A percentile compares a stretch with the other conserved stretches of the same genome.
Conservation (phyloP, 139 green algal genomes). For the Chlorella vulgaris region DNA sequence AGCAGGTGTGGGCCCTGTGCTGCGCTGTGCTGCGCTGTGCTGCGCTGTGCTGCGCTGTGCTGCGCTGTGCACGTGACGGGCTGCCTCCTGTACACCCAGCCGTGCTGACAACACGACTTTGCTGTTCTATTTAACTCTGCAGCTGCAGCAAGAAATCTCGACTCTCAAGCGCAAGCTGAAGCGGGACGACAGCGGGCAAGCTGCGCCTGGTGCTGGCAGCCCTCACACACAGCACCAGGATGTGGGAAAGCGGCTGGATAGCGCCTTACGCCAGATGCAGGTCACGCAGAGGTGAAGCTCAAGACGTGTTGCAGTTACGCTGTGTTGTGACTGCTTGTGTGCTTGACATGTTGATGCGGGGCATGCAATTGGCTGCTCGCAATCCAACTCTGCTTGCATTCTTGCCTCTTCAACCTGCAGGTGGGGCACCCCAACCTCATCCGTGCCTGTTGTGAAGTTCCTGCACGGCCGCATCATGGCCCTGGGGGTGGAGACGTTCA, state of each 20-base stretch:
- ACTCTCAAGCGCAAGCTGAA: background rate
- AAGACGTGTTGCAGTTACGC: background rate
- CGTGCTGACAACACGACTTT: too few species aligned
- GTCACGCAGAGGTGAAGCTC: background rate
- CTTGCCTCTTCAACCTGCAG: slow-evolving; percentile 21
- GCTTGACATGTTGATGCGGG: background rate
- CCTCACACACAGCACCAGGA: background rate
- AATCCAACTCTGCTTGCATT: background rate
- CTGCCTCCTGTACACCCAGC: too few species aligned
- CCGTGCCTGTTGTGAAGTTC: slow-evolving; percentile 63
- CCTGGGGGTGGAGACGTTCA: slow-evolving; percentile 56
- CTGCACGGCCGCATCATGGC: slow-evolving; percentile 54
- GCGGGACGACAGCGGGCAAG: background rate
- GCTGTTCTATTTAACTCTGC: too few species aligned
- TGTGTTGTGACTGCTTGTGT: background rate
- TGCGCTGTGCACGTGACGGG: too few species aligned
- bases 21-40: too few species aligned
- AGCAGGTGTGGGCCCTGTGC: background rate
- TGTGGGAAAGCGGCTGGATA: background rate
- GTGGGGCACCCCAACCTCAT: background rate
- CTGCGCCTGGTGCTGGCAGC: background rate
- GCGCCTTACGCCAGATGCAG: background rate
- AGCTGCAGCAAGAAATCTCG: slow-evolving; percentile 6
- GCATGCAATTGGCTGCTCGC: too few species aligned
- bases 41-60: too few species aligned